These are phyloP conservation scores for Ophiostoma montium DNA, from an alignment of 2,329 filamentous ascomycete species.

Conservation along the genomic window DNA sequence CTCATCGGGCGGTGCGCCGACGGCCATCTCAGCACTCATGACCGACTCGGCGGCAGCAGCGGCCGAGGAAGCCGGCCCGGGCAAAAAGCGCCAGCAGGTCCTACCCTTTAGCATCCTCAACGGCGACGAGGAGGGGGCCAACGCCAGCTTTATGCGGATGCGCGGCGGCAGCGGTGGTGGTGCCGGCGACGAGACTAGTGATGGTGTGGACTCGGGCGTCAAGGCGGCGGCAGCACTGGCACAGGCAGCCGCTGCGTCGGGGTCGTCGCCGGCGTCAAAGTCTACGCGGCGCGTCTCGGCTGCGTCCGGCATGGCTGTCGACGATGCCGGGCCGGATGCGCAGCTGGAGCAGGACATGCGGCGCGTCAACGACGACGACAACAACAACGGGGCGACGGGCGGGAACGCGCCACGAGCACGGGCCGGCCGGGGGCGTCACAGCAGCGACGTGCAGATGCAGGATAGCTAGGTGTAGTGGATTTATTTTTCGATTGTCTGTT, in stretches of 20 bases:
- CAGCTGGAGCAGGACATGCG: constrained; percentile 13
- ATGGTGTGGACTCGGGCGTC: constrained; percentile 4
- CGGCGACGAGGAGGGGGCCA: neutral
- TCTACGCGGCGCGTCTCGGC: neutral
- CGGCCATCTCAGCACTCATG: constrained; percentile 10
- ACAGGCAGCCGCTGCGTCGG: constrained; percentile 10
- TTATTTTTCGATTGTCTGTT: neutral
- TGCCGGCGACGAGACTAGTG: neutral
- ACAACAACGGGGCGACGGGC: no score
- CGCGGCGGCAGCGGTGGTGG: neutral
- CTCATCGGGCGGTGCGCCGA: constrained; percentile 5
- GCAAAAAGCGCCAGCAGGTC: constrained; percentile 11
- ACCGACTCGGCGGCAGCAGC: neutral
- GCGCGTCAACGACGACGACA: constrained; percentile 6
- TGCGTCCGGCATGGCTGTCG: neutral
- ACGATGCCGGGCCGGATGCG: constrained; percentile 8
- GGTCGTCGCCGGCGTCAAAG: neutral
- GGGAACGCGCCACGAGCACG: no score
- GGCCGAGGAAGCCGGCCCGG: neutral
- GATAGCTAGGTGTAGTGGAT: neutral
- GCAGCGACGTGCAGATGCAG: constrained; percentile 8
- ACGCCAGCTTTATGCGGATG: neutral
- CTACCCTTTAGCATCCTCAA: constrained; percentile 11
- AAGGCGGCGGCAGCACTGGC: constrained; percentile 9
- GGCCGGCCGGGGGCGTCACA: neutral